Base-by-base conservation (phyloP, 371 early-diverging fungal species). In the Haplosporangium sp. region DNA sequence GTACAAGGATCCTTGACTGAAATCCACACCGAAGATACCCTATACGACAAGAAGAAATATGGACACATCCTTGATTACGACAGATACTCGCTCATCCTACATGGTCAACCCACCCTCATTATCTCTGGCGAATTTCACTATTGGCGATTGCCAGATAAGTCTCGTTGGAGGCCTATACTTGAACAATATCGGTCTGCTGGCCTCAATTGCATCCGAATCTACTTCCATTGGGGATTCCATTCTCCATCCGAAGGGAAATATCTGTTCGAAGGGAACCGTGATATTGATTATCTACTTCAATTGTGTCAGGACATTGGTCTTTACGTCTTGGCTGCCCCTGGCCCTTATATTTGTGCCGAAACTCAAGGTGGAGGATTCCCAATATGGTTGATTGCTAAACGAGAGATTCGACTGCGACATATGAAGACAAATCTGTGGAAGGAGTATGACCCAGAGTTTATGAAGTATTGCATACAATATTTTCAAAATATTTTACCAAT, bases 171-270 rank as follows among this genome's bases (percentile, higher is more conserved):
- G 52, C 78, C 78, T 11, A 82, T 88, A 61, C 85, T 94, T 45
- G 87, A 88, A 70, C 91, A 91, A 78, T 92, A 91, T 85, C 90
- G 90, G 47, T 84, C 90, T 1, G 85, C 88, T 27, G 95, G 96
- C 3, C 86, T 95, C 48, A 95, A 94, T 75, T 86, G 92, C 19
- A 91, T 96, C 71, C 90, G 96, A n/a, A 93, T 96, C 67, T 94
- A 94, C 76, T 95, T 96, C 82, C 94, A 95, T 75, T 96, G 96
- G 96, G 95, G 94, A 7, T 94, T 88, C 82, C 96, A 95, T 75
- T 92, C 93, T 13, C 92, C 95, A 5, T 83, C 86, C 48, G 89
- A 93, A 71, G 93, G 92, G 34, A 84, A 87, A n/a, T 96, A 95
- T 69, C 62, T 88, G 57, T 96, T 95, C 86, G 89, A 93, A 2